Evolutionary conservation across 805 yeast genomes (phyloP), one percentile per base, ranked within the genome.

Genomic region (Dipodascopsis uninucleata): DNA sequence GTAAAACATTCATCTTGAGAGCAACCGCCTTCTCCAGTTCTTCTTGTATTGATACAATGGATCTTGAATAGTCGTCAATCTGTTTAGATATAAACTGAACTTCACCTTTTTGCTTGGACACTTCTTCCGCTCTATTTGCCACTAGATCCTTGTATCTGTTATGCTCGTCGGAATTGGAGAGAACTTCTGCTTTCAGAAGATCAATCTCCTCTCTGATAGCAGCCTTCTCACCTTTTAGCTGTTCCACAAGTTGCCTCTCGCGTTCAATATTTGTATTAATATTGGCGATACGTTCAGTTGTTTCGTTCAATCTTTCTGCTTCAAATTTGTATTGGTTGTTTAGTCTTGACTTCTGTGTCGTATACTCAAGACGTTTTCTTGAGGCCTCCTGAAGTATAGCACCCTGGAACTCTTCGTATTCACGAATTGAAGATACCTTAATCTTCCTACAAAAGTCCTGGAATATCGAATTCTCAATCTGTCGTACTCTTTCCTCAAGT

Each of bases 391-490:
- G 61, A 21, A 43, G 31, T 24, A 57, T 42, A 2, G 54, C 36
- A 4, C 90, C 89, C 43, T 81, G 84, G 9, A 76, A 69, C 34
- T 68, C 69, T 61, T 88, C 96, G 60, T 83, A 88, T 26, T 82
- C 87, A 36, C 72, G 69, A 31, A 87, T 77, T 49, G 63, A 64
- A 5, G 66, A 61, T 55, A 86, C 77, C 0, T 78, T 78, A 41
- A 81, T 65, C 44, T 64, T 69, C 1, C 59, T 43, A 45, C 89
- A 81, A 59, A 88, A 84, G 0, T 62, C 71, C 59, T 72, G 34
- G 68, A 58, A 52, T 29, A 64, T 42, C 35, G 46, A 24, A 56
- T 62, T 48, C 43, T 56, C 55, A 20, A 57, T 42, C 12, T 26
- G 37, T 4, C 47, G 41, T 7, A 62, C 47, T n/a, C 31, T 59